Conservation (phyloP, 2,329 filamentous ascomycete genomes). For the Trichoderma koningii region DNA sequence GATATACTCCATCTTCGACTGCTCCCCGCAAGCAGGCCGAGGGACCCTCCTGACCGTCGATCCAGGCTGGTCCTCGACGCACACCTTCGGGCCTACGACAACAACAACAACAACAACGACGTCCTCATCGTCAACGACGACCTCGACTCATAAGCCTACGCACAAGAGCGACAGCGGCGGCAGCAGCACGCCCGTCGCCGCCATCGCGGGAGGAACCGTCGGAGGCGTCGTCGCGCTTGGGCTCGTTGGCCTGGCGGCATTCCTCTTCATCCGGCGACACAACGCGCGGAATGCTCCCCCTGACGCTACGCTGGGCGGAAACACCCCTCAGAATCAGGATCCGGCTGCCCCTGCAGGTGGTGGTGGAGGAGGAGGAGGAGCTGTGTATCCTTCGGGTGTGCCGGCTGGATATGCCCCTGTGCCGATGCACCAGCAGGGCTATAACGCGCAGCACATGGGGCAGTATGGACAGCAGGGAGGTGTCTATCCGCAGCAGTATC, state of each 20-base stretch:
- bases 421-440: conserved; percentile 32
- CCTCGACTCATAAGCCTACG: conserved; percentile 26
- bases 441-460: conserved; percentile 31
- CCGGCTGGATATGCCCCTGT: conserved; percentile 32
- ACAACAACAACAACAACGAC: conserved; percentile 10
- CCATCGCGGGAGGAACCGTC: conserved; percentile 51
- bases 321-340: background rate
- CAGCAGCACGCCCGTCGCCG: conserved; percentile 42
- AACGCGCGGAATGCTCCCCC: conserved; percentile 18
- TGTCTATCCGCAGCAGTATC: conserved; percentile 21
- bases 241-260: conserved; percentile 46
- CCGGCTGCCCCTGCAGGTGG: background rate
- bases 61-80: conserved; percentile 33
- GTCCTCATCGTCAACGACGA: conserved; percentile 20
- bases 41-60: conserved; percentile 39
- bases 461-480: conserved; percentile 24
- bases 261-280: conserved; percentile 41
- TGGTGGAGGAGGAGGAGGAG: background rate
- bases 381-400: conserved; percentile 30
- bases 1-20: conserved; percentile 36
- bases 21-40: conserved; percentile 33
- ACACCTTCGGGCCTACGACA: conserved; percentile 23
- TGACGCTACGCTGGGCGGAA: conserved; percentile 23
- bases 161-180: conserved; percentile 31
- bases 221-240: conserved; percentile 48